phyloP scores from a whole-genome alignment of 345 rosid species.

The Lenwebbia sp. region DNA sequence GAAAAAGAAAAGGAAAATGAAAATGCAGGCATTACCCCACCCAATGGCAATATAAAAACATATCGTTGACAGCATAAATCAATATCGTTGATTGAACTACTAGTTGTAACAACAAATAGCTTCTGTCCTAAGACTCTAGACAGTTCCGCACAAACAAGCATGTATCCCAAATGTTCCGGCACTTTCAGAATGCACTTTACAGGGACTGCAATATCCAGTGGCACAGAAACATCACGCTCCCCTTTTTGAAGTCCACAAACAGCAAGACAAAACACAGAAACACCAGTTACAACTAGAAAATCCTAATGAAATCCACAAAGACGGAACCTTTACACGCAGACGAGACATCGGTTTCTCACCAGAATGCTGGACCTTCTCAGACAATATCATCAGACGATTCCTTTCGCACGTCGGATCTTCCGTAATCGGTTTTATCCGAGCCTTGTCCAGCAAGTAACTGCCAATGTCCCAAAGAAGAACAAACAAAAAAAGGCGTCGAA shows the following conservation, averaged over 20 bases:
- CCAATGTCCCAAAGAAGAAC: not conserved
- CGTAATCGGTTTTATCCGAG: constrained; percentile 66
- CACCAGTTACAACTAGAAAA: not conserved
- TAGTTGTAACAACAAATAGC: not conserved
- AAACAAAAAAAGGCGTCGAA: not conserved
- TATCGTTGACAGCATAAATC: not conserved
- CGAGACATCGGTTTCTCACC: constrained; percentile 22
- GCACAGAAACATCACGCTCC: not conserved
- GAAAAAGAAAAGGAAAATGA: not conserved
- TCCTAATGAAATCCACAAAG: not conserved
- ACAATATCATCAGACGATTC: constrained; percentile 60
- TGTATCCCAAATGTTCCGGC: not conserved
- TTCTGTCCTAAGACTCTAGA: not conserved
- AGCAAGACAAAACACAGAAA: not conserved
- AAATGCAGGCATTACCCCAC: not conserved
- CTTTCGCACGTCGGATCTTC: constrained; percentile 63
- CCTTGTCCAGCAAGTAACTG: constrained; percentile 79
- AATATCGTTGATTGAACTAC: not conserved
- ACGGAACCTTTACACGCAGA: not conserved
- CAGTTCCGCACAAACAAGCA: not conserved
- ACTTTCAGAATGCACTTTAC: not conserved
- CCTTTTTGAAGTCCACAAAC: not conserved
- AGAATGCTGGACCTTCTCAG: constrained; percentile 46
- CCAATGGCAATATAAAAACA: not conserved
- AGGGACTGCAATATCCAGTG: not conserved